Percentiles rank a stretch among this genome's conserved stretches.
Conservation (phyloP, 2,329 filamentous ascomycete species). For the Trichoderma pleuroti region DNA sequence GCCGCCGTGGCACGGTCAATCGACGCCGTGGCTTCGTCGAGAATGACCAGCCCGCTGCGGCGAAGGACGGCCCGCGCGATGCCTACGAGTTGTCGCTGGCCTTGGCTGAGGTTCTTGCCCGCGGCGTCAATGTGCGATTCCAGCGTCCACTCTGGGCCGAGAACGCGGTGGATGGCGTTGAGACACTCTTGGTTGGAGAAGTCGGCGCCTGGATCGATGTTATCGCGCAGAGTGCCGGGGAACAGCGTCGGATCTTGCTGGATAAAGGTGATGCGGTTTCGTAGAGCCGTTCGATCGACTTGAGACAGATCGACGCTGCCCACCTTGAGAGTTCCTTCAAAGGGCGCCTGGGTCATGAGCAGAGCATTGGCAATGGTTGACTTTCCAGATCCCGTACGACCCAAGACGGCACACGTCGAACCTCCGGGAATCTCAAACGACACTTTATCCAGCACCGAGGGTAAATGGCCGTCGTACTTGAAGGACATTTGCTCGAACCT, state of each 20-base stretch:
- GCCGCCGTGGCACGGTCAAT: constrained; percentile 59
- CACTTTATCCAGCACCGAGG: constrained; percentile 66
- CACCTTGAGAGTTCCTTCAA: constrained; percentile 49
- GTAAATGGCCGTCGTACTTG: constrained; percentile 73
- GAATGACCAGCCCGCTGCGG: constrained; percentile 56
- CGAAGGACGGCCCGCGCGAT: constrained; percentile 59
- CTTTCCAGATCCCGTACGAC: constrained; percentile 83
- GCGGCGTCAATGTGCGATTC: constrained; percentile 54
- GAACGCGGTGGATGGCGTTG: constrained; percentile 54
- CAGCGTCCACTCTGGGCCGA: constrained; percentile 49
- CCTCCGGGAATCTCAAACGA: constrained; percentile 68
- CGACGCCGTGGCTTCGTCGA: constrained; percentile 64
- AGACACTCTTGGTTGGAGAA: constrained; percentile 50
- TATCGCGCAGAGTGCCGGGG: constrained; percentile 55
- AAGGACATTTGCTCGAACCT: constrained; percentile 74
- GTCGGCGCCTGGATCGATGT: constrained; percentile 66
- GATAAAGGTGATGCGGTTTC: constrained; percentile 59
- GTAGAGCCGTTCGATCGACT: constrained; percentile 53
- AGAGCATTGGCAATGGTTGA: constrained; percentile 66
- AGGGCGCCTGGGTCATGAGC: constrained; percentile 52
- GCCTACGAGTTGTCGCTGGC: constrained; percentile 60
- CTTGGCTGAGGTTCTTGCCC: constrained; percentile 60
- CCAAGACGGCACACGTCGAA: constrained; percentile 64
- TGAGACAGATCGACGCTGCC: constrained; percentile 50
- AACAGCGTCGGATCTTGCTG: constrained; percentile 63